Percentiles rank a stretch among this genome's conserved stretches.
These are phyloP conservation scores for Claviceps digitariae DNA, from an alignment of 2,329 filamentous ascomycete species.

Conservation along the genomic window DNA sequence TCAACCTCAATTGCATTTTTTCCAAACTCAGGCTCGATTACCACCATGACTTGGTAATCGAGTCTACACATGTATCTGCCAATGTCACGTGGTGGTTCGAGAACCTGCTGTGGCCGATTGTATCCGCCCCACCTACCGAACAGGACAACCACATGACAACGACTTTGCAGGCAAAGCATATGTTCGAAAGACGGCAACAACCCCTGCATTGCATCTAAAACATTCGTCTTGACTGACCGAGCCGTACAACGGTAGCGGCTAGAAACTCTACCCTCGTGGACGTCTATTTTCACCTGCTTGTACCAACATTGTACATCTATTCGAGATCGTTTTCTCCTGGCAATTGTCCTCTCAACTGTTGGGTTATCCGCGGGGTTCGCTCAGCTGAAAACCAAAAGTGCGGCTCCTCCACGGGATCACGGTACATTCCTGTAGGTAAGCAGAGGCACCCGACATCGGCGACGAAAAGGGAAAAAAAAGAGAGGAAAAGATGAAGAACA, in stretches of 20 bases:
- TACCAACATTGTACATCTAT: background rate
- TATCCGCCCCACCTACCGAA: constrained; percentile 2
- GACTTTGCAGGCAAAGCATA: background rate
- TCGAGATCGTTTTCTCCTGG: background rate
- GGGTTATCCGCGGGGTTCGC: constrained; percentile 4
- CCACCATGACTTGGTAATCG: background rate
- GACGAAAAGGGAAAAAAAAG: background rate
- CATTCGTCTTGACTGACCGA: background rate
- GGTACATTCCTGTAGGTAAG: background rate
- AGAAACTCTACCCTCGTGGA: background rate
- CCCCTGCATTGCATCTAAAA: background rate
- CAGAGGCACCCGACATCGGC: background rate
- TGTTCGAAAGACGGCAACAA: background rate
- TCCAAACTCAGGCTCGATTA: background rate
- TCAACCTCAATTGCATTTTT: background rate
- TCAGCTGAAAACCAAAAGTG: background rate
- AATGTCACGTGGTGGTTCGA: constrained; percentile 2
- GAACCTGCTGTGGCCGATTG: background rate
- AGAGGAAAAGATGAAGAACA: too few species aligned
- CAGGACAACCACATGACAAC: constrained; percentile 2
- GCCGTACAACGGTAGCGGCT: background rate
- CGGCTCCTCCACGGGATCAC: background rate
- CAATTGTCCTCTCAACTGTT: background rate
- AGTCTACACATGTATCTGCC: background rate
- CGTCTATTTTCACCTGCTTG: background rate